Conservation (phyloP, 768 basidiomycete species). For the Nevesoporus exiguus region DNA sequence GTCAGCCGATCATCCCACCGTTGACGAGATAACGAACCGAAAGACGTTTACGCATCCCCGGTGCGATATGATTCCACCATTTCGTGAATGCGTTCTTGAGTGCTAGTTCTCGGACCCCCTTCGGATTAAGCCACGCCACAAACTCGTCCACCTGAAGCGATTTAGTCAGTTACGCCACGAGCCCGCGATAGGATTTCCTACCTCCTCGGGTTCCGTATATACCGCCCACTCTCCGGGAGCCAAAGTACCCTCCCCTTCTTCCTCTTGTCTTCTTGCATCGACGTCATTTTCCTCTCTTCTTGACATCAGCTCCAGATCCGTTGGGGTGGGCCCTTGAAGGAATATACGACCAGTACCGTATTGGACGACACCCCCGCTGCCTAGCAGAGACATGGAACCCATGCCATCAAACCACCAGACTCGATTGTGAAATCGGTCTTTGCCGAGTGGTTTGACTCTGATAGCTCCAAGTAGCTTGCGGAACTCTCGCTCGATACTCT, state of each 20-base stretch:
- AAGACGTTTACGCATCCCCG: constrained; percentile 72
- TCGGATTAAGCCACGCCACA: constrained; percentile 85
- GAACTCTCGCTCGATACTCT: constrained; percentile 91
- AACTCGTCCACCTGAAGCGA: constrained; percentile 69
- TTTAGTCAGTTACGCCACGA: constrained; percentile 8
- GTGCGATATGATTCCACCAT: constrained; percentile 80
- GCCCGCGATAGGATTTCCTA: constrained; percentile 28
- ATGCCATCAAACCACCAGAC: constrained; percentile 99
- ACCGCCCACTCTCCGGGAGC: constrained; percentile 85
- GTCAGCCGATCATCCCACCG: constrained; percentile 8
- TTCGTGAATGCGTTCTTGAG: constrained; percentile 74
- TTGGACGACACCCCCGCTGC: constrained; percentile 71
- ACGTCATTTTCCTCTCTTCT: constrained; percentile 54
- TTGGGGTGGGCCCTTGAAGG: constrained; percentile 85
- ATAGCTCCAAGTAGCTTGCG: constrained; percentile 82
- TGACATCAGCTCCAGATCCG: constrained; percentile 70
- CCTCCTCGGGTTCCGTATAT: constrained; percentile 85
- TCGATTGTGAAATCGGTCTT: constrained; percentile 91
- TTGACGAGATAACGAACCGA: constrained; percentile 48
- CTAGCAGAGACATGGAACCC: constrained; percentile 78
- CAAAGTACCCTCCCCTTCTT: constrained; percentile 80
- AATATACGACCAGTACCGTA: constrained; percentile 91
- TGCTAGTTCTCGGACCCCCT: constrained; percentile 84
- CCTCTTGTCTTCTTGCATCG: constrained; percentile 58
- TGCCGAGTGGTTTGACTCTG: constrained; percentile 84